These are phyloP conservation scores for Aspergillus sergii DNA, from an alignment of 2,329 filamentous ascomycete genomes.

Conservation along the genomic window DNA sequence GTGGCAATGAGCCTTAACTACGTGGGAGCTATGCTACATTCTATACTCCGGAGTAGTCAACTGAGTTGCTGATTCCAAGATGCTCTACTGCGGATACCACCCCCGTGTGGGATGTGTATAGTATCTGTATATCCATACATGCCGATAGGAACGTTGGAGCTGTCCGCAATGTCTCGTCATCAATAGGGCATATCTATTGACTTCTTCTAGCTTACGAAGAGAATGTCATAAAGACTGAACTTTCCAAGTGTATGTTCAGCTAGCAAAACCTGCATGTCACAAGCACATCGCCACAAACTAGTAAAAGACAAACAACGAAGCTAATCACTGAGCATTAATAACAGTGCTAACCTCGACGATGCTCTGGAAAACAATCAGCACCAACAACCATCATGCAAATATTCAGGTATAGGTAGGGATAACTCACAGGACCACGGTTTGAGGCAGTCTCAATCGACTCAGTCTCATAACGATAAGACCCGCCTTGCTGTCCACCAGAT, in stretches of 20 bases:
- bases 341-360: conserved; percentile 26
- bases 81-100: background rate
- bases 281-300: background rate
- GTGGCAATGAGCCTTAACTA: background rate
- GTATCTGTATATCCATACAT: background rate
- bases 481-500: conserved; percentile 23
- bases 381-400: background rate
- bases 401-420: background rate
- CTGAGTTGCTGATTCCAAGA: too few relatives aligned
- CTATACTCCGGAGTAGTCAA: too few relatives aligned
- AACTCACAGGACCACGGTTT: conserved; percentile 20
- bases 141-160: background rate
- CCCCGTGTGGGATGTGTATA: background rate
- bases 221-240: too few relatives aligned
- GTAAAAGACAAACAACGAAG: background rate
- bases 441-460: conserved; percentile 15
- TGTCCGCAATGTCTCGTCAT: background rate
- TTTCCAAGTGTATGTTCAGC: too few relatives aligned
- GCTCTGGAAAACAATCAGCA: conserved; percentile 12
- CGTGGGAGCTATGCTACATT: background rate
- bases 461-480: conserved; percentile 29
- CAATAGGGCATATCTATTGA: too few relatives aligned
- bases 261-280: background rate
- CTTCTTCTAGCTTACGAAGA: background rate
- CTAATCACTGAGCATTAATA: conserved; percentile 4